Conservation (phyloP, 2,329 filamentous ascomycete species). For the Diaporthe longicolla region DNA sequence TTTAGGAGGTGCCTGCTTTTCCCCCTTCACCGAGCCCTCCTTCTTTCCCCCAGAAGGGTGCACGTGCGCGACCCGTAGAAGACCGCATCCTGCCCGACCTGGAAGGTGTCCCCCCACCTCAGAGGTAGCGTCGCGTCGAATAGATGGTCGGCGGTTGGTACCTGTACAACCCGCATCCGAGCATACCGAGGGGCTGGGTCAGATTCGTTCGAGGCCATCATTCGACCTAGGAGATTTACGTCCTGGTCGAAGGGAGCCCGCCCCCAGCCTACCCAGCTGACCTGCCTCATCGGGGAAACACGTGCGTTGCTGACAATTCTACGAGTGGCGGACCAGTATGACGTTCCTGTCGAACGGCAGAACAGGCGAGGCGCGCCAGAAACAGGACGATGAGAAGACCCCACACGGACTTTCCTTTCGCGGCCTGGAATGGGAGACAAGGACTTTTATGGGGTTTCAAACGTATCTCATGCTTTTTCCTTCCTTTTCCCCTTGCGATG, state of each 20-base stretch:
- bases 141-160: not conserved
- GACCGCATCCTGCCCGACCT: not conserved
- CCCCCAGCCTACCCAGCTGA: not conserved
- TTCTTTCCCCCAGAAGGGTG: not conserved
- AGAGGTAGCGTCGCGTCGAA: constrained; percentile 26
- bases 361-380: not conserved
- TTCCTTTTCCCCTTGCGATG: constrained; percentile 1
- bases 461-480: not conserved
- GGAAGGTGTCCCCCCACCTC: not conserved
- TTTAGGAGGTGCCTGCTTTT: constrained; percentile 23
- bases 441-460: constrained; percentile 15
- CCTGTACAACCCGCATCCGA: constrained; percentile 17
- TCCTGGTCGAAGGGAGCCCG: not conserved
- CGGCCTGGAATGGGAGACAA: not conserved
- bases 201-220: not conserved
- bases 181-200: constrained; percentile 25
- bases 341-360: constrained; percentile 23
- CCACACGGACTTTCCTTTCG: constrained; percentile 10
- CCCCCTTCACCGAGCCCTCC: constrained; percentile 15
- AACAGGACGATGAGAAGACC: not conserved
- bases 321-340: constrained; percentile 2
- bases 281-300: constrained; percentile 21
- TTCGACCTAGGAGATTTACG: constrained; percentile 3
- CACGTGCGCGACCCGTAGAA: constrained; percentile 2
- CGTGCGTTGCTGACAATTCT: constrained; percentile 15